Evolutionary conservation across 306 rosid genomes (phyloP).

Genomic region (Begonia peltatifolia): DNA sequence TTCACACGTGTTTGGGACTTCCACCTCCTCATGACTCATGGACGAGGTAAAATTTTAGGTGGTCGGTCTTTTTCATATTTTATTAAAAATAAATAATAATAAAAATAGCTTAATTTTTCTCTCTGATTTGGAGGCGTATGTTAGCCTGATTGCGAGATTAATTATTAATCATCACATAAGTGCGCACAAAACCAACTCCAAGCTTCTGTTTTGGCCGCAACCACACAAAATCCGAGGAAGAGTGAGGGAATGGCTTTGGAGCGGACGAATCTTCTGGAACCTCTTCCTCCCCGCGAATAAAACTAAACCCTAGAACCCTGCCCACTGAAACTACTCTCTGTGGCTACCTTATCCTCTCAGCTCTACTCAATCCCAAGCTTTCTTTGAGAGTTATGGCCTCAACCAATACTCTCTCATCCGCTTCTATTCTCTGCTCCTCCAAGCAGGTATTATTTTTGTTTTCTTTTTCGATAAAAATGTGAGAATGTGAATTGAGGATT

Average conservation of each 20-base stretch:
- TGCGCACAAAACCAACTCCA: background rate
- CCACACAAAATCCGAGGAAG: background rate
- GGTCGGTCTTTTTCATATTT: no score
- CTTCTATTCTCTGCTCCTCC: slow-evolving; percentile 40
- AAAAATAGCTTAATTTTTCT: no score
- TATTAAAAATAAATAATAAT: no score
- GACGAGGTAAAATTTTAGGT: no score
- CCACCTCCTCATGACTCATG: no score
- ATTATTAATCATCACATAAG: background rate
- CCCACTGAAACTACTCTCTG: slow-evolving; percentile 14
- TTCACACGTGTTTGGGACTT: no score
- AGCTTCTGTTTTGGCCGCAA: background rate
- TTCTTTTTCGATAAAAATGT: background rate
- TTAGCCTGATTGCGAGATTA: no score
- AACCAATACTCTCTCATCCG: slow-evolving; percentile 33
- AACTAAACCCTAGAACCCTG: slow-evolving; percentile 26
- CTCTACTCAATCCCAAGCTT: background rate
- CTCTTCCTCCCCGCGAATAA: slow-evolving; percentile 1
- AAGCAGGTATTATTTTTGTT: slow-evolving; percentile 21
- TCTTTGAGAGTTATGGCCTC: slow-evolving; percentile 38
- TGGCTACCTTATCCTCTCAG: slow-evolving; percentile 29
- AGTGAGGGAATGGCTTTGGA: slow-evolving; percentile 19
- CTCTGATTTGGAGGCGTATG: no score
- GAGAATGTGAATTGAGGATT: background rate
- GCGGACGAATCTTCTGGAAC: slow-evolving; percentile 52